Evolutionary conservation across 2,329 filamentous ascomycete species (phyloP).

Genomic region (Diaporthe velutina): DNA sequence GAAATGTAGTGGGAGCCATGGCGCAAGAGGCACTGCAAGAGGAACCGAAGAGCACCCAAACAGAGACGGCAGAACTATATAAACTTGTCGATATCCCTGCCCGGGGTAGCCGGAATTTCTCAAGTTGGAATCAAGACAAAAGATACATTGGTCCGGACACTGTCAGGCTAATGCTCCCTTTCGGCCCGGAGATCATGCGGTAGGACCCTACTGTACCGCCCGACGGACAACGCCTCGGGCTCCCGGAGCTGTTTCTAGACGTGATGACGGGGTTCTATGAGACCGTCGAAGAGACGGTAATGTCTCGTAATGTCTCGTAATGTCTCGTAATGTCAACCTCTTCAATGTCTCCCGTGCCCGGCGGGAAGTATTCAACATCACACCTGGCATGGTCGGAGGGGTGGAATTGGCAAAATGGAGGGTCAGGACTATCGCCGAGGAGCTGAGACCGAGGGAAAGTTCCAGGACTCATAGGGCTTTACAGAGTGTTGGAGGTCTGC

Average conservation of each 20-base stretch:
- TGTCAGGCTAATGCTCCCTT: neutral
- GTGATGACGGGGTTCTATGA: conserved; percentile 75
- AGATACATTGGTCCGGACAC: neutral
- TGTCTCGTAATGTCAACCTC: too few species aligned
- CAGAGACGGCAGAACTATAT: neutral
- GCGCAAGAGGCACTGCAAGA: neutral
- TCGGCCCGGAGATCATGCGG: conserved; percentile 52
- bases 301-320: too few species aligned
- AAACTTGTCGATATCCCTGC: neutral
- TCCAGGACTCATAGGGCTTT: too few species aligned
- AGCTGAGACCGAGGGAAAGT: neutral
- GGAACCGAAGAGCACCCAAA: neutral
- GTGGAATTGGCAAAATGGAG: neutral
- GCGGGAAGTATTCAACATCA: too few species aligned
- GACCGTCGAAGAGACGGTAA: too few species aligned
- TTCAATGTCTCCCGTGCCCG: too few species aligned
- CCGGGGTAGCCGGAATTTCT: neutral
- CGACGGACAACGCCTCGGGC: conserved; percentile 57
- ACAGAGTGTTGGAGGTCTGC: too few species aligned
- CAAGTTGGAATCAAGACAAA: neutral
- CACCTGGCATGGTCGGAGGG: neutral
- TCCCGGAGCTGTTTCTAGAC: conserved; percentile 71
- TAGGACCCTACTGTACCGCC: conserved; percentile 57
- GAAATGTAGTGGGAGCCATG: too few species aligned
- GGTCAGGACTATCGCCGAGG: neutral